These are phyloP conservation scores for Phyllosticta citribraziliensis DNA, from an alignment of 2,329 filamentous ascomycete genomes.

Conservation along the genomic window DNA sequence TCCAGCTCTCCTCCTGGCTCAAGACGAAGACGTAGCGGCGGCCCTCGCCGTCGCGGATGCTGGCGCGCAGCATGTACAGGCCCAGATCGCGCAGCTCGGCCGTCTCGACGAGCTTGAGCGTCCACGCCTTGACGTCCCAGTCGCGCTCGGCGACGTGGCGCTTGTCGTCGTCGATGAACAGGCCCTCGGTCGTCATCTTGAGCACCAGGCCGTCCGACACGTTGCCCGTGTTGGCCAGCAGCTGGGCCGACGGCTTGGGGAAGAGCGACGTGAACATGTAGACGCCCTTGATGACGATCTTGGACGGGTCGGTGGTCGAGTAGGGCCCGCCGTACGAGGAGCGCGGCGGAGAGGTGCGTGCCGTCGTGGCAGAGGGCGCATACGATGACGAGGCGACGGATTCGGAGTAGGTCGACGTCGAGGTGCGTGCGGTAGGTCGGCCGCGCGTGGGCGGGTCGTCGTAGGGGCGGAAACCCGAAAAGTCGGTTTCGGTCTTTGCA, in stretches of 20 bases:
- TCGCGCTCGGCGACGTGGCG: conserved; percentile 86
- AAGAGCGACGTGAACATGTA: conserved; percentile 88
- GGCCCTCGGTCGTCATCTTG: conserved; percentile 82
- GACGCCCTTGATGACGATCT: conserved; percentile 90
- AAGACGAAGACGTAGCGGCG: conserved; percentile 54
- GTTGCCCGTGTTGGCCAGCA: conserved; percentile 71
- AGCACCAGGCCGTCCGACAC: conserved; percentile 90
- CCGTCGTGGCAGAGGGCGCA: conserved; percentile 72
- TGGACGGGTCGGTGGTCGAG: conserved; percentile 81
- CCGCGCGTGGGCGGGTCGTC: conserved; percentile 48
- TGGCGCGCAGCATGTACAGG: conserved; percentile 42
- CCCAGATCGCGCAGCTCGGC: neutral
- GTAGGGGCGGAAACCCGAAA: conserved; percentile 68
- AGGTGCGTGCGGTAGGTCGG: conserved; percentile 45
- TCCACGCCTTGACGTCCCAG: conserved; percentile 99
- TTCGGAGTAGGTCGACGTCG: conserved; percentile 56
- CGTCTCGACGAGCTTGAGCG: conserved; percentile 74
- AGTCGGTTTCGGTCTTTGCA: conserved; percentile 52
- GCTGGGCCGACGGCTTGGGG: conserved; percentile 79
- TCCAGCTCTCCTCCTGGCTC: conserved; percentile 51
- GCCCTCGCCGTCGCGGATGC: conserved; percentile 47
- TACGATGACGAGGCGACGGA: conserved; percentile 52
- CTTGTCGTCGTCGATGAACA: conserved; percentile 96
- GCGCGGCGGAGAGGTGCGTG: conserved; percentile 66
- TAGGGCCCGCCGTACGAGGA: conserved; percentile 71